Conservation (phyloP, 805 yeast species). For the Yamadazyma insecticola region DNA sequence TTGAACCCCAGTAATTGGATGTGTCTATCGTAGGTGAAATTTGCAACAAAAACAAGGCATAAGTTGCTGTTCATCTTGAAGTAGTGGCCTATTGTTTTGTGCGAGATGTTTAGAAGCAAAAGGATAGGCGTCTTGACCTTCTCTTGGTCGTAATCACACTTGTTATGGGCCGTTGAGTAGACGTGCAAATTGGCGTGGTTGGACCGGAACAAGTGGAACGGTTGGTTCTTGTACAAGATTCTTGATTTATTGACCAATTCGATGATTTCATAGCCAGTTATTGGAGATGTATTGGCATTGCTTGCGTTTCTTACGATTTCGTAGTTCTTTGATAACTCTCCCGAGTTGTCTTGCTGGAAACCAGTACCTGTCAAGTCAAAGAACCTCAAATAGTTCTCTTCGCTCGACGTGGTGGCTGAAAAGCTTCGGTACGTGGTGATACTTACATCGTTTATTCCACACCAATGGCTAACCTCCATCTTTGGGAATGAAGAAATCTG, state of each 20-base stretch:
- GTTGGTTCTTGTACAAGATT: constrained; percentile 70
- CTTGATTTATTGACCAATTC: constrained; percentile 64
- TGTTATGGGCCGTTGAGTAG: constrained; percentile 70
- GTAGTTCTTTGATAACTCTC: constrained; percentile 22
- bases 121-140: constrained; percentile 58
- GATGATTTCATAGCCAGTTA: constrained; percentile 37
- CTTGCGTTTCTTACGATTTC: constrained; percentile 15
- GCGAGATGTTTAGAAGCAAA: constrained; percentile 57
- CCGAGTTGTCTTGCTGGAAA: constrained; percentile 16
- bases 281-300: constrained; percentile 5
- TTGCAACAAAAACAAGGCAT: constrained; percentile 9
- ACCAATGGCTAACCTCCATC: constrained; percentile 66
- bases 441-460: constrained; percentile 51
- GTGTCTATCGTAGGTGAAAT: constrained; percentile 15
- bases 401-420: constrained; percentile 7
- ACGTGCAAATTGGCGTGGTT: constrained; percentile 25
- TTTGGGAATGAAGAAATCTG: constrained; percentile 50
- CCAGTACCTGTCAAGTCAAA: constrained; percentile 21
- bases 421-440: constrained; percentile 40
- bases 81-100: constrained; percentile 21
- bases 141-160: constrained; percentile 47
- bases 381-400: constrained; percentile 22
- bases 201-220: constrained; percentile 78
- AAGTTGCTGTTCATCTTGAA: constrained; percentile 8
- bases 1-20: constrained; percentile 14